Evolutionary conservation across 164 flowering plant genomes (phyloP).

Genomic region (Nelumbo lutea): DNA sequence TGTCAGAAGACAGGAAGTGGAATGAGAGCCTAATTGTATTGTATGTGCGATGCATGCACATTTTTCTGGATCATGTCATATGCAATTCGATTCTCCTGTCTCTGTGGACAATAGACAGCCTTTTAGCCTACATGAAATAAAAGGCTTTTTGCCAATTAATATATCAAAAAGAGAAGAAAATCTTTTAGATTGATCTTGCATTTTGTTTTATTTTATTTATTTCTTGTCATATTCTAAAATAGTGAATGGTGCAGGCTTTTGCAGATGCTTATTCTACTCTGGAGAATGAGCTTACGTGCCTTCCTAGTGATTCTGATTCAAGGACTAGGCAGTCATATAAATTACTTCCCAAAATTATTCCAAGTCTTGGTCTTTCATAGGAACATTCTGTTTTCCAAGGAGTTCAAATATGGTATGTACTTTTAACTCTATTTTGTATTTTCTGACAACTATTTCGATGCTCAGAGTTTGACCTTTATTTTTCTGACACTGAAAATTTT

Average conservation of each 20-base stretch:
- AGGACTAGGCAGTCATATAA: slow-evolving; percentile 28
- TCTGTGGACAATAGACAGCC: background rate
- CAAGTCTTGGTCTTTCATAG: slow-evolving; percentile 46
- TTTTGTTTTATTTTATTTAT: background rate
- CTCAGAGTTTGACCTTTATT: too few relatives aligned
- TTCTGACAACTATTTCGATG: background rate
- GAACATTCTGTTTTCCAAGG: slow-evolving; percentile 5
- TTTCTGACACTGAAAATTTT: too few relatives aligned
- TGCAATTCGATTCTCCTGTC: too few relatives aligned
- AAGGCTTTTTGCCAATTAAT: background rate
- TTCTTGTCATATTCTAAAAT: background rate
- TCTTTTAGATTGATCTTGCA: background rate
- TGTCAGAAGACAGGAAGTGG: too few relatives aligned
- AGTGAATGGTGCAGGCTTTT: slow-evolving; percentile 65
- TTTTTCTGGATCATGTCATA: too few relatives aligned
- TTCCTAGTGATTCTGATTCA: slow-evolving; percentile 36
- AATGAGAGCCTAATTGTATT: too few relatives aligned
- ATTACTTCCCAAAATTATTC: slow-evolving; percentile 66
- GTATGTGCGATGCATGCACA: too few relatives aligned
- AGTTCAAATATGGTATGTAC: slow-evolving; percentile 1
- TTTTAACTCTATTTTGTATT: background rate
- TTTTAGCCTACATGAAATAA: background rate
- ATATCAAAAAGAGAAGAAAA: background rate
- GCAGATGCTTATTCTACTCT: slow-evolving; percentile 79
- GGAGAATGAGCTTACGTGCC: slow-evolving; percentile 51